Evolutionary conservation across 2,329 filamentous ascomycete genomes (phyloP), one percentile per base, ranked within the genome.

Genomic region (Apiospora hydei): DNA sequence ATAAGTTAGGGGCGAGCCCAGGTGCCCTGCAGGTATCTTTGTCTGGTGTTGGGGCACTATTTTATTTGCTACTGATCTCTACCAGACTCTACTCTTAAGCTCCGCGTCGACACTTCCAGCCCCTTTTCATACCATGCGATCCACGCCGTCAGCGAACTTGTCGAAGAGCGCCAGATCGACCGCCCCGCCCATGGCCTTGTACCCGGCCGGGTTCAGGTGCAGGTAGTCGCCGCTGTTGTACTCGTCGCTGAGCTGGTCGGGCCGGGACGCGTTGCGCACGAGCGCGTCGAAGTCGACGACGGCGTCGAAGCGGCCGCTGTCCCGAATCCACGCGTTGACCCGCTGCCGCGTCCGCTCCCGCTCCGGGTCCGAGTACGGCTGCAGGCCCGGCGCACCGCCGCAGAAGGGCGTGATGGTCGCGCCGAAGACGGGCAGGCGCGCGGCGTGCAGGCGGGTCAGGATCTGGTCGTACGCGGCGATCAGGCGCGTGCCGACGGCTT

Each of bases 271-370:
- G 67, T 87, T 85, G 47, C 87, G 80, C 30, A 91, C 78, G 1
- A 87, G 82, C 38, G 77, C 80, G 75, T 92, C 90, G 76, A 93
- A 91, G 77, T 92, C 90, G 16, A 91, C 78, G 1, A 92, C 86
- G 0, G 84, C 87, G 75, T 92, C 90, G 77, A 91, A 92, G 24
- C 83, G 81, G 0, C 85, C 87, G 70, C 82, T 85, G 2, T 74
- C 79, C 24, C 90, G 82, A 34, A 92, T 92, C 83, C 88, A 92
- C 41, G 79, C 78, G 74, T 92, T 92, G 10, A 92, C 82, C 16
- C 83, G 80, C 77, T 87, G 83, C 66, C 90, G 80, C 24, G 88
- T 88, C 72, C 75, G 78, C 79, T 92, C 90, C 14, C 89, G 80
- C 69, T 83, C 81, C 0, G 86, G 83, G 66, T 85, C 80, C 0